Base-by-base conservation (phyloP, 306 rosid species). In the Oxytropis ochrocephala region DNA sequence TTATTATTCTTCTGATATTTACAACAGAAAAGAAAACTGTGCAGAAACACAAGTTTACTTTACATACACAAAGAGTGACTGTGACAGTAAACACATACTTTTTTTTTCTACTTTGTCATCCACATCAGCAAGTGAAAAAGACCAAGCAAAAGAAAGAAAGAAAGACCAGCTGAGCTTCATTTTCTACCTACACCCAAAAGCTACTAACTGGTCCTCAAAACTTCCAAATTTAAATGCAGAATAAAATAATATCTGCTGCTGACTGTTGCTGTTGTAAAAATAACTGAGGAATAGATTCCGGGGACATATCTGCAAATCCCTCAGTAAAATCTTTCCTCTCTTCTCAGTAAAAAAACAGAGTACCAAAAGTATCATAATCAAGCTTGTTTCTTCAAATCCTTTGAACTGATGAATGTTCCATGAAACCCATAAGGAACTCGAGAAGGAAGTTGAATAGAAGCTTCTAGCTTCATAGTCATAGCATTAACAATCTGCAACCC, bases 361-460 rank as follows among this genome's bases (percentile, higher is more conserved):
- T 21, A 21, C 24, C 24, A 21, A 11, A 7, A 7, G 18, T 36
- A 33, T 41, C 29, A 24, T 36, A n/a, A 9, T 47, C 33, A 16
- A 18, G 14, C 90, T 66, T 94, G 99, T 46, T 75, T 87, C 79
- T 44, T 64, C 54, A 94, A 63, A 52, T 89, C 92, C 52, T 84
- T 71, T 0, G 91, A 73, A 21, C 79, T 79, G 63, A 91, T 87
- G 78, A 94, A 94, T 8, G 97, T 94, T 12, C 99, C 99, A 67
- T 94, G 99, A 44, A 94, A 94, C 7, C 99, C 99, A 58, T 91
- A 94, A 0, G 99, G 99, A 53, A 94, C 99, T 12, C 99, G 64
- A 0, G 96, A 91, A 0, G 99, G 97, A 14, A 94, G 92, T 69
- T 87, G 46, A n/a, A 94, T 75, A 1, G 85, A 32, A 33, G 99